Conservation (phyloP, 257 asterid genomes). For the Gentiana straminea region DNA sequence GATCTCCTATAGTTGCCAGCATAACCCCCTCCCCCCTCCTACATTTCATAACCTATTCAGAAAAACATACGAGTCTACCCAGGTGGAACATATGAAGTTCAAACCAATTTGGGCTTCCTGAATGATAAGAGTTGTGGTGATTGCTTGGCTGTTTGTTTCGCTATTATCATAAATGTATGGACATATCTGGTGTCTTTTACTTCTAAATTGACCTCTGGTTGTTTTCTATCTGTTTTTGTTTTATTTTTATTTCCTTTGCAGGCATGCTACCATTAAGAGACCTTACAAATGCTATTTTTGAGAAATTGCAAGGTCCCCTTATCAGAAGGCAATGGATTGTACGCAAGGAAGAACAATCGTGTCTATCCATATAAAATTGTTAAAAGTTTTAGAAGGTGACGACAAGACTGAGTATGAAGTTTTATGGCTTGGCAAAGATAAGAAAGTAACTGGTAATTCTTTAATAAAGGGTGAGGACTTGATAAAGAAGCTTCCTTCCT, state of each 20-base stretch:
- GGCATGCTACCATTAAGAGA: constrained; percentile 85
- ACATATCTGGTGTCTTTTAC: no score
- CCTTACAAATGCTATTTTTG: constrained; percentile 56
- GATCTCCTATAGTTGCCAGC: no score
- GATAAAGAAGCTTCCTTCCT: constrained; percentile 51
- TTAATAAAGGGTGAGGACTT: constrained; percentile 51
- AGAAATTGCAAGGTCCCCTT: constrained; percentile 63
- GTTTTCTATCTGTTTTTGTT: constrained; percentile 8
- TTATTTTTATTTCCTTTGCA: constrained; percentile 6
- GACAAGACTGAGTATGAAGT: constrained; percentile 50
- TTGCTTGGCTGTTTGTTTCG: no score
- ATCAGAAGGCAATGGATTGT: constrained; percentile 55
- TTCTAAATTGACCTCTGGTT: no score
- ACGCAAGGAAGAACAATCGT: constrained; percentile 58
- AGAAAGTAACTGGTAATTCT: constrained; percentile 39
- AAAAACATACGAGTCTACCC: no score
- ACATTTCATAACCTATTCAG: no score
- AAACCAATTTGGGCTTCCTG: no score
- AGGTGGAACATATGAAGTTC: no score
- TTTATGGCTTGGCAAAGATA: constrained; percentile 64
- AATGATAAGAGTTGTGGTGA: no score
- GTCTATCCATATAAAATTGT: constrained; percentile 54
- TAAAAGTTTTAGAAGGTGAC: constrained; percentile 48
- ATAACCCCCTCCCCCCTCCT: no score
- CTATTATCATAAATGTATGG: no score